Percentiles rank a stretch among this genome's conserved stretches.
Conservation (phyloP, 306 rosid species). For the Leucaena leucocephala region DNA sequence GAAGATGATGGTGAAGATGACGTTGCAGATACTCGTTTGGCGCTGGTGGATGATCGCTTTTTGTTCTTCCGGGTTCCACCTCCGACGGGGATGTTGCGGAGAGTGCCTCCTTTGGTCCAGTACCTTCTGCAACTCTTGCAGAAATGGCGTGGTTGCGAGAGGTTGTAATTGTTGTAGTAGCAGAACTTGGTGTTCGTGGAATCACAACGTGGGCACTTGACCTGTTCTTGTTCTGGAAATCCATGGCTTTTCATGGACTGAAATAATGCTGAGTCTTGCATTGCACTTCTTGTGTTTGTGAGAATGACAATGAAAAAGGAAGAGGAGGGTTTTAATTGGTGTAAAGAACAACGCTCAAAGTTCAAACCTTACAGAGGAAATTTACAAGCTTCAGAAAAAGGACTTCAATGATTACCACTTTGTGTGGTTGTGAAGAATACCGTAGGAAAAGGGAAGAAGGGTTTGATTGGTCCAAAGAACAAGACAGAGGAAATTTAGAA, state of each 20-base stretch:
- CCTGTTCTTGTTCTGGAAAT: conserved; percentile 82
- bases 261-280: conserved; percentile 65
- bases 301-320: not conserved
- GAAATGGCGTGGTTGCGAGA: conserved; percentile 94
- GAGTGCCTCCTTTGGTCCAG: conserved; percentile 94
- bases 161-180: conserved; percentile 96
- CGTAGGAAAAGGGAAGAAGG: not conserved
- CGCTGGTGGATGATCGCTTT: conserved; percentile 47
- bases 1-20: not conserved
- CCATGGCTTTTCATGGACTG: conserved; percentile 56
- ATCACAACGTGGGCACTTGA: conserved; percentile 87
- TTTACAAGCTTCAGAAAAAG: not conserved
- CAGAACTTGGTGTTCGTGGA: conserved; percentile 89
- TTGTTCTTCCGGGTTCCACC: conserved; percentile 84
- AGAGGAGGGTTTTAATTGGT: not conserved
- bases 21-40: conserved; percentile 50
- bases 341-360: not conserved
- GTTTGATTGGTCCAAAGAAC: conserved; percentile 6
- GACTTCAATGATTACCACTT: not conserved
- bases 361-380: not conserved
- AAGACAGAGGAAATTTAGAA: conserved; percentile 17
- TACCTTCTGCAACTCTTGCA: conserved; percentile 89
- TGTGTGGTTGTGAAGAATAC: not conserved
- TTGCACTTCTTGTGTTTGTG: conserved; percentile 23
- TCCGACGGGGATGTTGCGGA: conserved; percentile 86